These are phyloP conservation scores for Achaetomiella virescens DNA, from an alignment of 495 filamentous ascomycete genomes.

Conservation along the genomic window DNA sequence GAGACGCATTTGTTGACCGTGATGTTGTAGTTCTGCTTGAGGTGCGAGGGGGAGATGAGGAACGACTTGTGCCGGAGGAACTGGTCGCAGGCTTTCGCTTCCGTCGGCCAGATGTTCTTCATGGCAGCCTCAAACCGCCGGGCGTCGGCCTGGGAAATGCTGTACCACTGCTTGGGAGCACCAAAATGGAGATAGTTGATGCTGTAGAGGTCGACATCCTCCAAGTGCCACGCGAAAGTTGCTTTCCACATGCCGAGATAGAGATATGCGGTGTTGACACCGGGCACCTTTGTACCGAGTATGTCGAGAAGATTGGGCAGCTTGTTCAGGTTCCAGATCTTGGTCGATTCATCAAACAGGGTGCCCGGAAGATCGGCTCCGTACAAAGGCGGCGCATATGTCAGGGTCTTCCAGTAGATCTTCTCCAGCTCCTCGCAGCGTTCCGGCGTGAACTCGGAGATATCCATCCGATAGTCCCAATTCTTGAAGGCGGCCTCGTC, in stretches of 20 bases:
- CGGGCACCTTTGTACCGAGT: constrained; percentile 87
- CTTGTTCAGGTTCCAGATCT: constrained; percentile 89
- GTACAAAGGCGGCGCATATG: constrained; percentile 89
- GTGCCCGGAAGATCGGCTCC: constrained; percentile 95
- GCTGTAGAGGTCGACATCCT: constrained; percentile 97
- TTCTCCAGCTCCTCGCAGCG: constrained; percentile 90
- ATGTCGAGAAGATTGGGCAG: constrained; percentile 91
- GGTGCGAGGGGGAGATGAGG: constrained; percentile 84
- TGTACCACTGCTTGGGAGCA: constrained; percentile 99
- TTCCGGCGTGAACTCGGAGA: constrained; percentile 81
- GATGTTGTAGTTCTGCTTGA: constrained; percentile 84
- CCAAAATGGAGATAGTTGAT: constrained; percentile 99
- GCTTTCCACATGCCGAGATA: constrained; percentile 99
- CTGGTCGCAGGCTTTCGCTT: constrained; percentile 94
- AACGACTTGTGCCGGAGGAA: constrained; percentile 98
- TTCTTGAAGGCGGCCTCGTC: constrained; percentile 82
- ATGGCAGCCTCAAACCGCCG: constrained; percentile 89
- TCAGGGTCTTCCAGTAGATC: constrained; percentile 92
- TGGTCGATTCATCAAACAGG: constrained; percentile 84
- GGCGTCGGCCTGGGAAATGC: constrained; percentile 95
- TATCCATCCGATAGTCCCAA: constrained; percentile 82
- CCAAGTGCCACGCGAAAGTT: constrained; percentile 97
- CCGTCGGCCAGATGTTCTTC: constrained; percentile 90
- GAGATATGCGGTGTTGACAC: constrained; percentile 97
- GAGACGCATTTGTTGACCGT: constrained; percentile 94